Base-by-base conservation (phyloP, 306 rosid genomes). In the Vigna reflexopilosa region DNA sequence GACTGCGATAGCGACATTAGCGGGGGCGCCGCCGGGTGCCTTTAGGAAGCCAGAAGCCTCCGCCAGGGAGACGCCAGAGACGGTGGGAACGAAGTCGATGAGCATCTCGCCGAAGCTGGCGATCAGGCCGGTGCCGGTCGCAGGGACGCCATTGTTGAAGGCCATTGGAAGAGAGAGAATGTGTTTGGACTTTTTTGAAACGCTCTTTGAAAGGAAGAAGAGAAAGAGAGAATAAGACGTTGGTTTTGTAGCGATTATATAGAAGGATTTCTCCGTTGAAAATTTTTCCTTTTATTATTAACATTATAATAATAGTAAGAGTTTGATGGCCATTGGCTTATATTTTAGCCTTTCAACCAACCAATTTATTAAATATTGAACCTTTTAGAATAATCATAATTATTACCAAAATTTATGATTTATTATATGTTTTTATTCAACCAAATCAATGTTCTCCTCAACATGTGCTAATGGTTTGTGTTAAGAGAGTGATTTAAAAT, bases 1-100 rank as follows among this genome's bases (percentile, higher is more conserved):
- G 0, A 95, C 94, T 19, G 98, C 99, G 84, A 95, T 95, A 59
- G 99, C 93, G 1, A 93, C 99, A 90, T 95, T 95, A 8, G 98
- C 99, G 0, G 99, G 98, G 2, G 99, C 99, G 0, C 99, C 97
- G 6, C 99, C 99, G 59, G 99, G 98, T 1, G 99, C 99, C 24
- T 95, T 93, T 54, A 95, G 84, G 69, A 95, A 95, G 2, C 98
- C 98, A 0, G 98, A 97, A 1, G 98, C 99, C 56, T 91, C 94
- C 0, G 99, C 96, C 7, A 95, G 77, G 4, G 99, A 95, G 0
- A 93, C 97, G 54, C 94, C 98, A 49, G 98, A 91, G 14, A 42
- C 86, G 4, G 94, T 95, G 54, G 99, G 99, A 0, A 93, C 99
- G 57, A 95, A 93, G 75, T 95, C 99, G 82, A 93, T 95, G 8